Conservation (phyloP, 441 rosid genomes). For the Gossypium gossypioides region DNA sequence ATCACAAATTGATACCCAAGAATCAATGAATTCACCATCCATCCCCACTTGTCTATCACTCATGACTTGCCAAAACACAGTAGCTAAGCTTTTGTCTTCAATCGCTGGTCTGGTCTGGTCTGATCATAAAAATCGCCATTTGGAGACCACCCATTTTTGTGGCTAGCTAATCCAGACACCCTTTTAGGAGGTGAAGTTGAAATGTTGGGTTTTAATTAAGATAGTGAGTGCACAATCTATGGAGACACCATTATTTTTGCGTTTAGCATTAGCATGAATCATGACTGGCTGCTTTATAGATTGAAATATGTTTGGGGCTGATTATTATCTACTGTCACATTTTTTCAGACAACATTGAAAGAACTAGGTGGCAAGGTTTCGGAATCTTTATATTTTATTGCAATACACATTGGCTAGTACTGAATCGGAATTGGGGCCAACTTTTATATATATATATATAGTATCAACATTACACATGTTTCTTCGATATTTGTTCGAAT, state of each 20-base stretch:
- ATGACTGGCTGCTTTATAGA: neutral
- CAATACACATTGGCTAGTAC: too few species aligned
- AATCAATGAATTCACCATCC: neutral
- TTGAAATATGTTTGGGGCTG: neutral
- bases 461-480: too few species aligned
- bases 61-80: neutral
- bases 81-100: neutral
- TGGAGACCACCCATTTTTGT: neutral
- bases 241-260: constrained; percentile 10
- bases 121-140: neutral
- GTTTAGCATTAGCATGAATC: neutral
- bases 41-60: neutral
- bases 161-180: neutral
- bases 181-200: neutral
- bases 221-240: neutral
- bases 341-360: neutral
- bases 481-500: too few species aligned
- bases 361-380: neutral
- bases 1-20: neutral
- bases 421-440: too few species aligned
- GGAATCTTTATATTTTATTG: neutral
- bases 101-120: neutral
- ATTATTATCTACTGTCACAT: neutral
- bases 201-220: neutral
- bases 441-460: too few species aligned